Evolutionary conservation across 2,329 filamentous ascomycete species (phyloP), one percentile per base, ranked within the genome.

Genomic region (Aureobasidium pullulans): DNA sequence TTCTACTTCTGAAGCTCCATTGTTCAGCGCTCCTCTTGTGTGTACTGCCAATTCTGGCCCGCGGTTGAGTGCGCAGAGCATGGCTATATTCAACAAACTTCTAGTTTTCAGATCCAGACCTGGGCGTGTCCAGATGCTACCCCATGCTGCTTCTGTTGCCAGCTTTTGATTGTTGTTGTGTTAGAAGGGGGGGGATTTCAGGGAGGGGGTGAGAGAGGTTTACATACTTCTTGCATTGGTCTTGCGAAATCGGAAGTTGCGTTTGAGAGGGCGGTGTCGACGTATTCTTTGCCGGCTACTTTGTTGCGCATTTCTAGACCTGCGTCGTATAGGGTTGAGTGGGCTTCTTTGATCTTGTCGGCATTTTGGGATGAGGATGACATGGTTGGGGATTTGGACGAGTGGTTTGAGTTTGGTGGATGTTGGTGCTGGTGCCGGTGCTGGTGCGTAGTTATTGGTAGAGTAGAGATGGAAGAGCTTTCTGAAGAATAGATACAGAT

Each of bases 71-170:
- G 82, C 82, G 69, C 81, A 82, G 47, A 87, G 74, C 80, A 87
- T 86, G 49, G 79, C 83, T 49, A 87, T 82, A 68, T 86, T 86
- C 57, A 87, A 72, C 58, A 87, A 74, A 57, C 78, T 82, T 48
- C 84, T 78, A 64, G 83, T 80, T 68, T 86, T 84, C 61, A 79
- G 77, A 37, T 81, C 78, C 8, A 87, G 77, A 0, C 84, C 84
- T 0, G 83, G 83, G 7, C 84, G 79, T 3, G 81, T 81, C 84
- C 84, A 88, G 29, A 81, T 79, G 61, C 78, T 78, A 13, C 84
- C 84, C 84, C 84, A 87, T 72, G 81, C 82, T 68, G 77, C 81
- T 71, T 86, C 84, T 0, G 84, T 86, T 1, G 85, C 79, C 39
- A 69, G 71, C 70, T 42, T 3, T 31, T 40, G 11, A 13, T 43